These are phyloP conservation scores for Acanthamoeba lenticulata DNA, from an alignment of 208 protist genomes.

Conservation along the genomic window DNA sequence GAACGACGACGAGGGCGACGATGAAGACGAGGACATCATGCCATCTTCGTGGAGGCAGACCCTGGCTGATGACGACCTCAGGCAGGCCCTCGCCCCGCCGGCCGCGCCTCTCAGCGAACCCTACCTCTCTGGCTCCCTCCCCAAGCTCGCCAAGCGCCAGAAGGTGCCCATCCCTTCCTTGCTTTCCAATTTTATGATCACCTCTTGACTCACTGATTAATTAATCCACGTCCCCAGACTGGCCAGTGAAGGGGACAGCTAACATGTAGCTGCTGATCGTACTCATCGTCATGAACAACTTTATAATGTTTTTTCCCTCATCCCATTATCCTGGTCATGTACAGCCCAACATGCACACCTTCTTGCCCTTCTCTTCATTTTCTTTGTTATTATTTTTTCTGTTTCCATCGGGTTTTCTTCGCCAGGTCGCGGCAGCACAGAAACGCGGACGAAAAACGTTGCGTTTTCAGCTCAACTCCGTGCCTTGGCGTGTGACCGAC, in stretches of 20 bases:
- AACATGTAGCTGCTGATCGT: no score
- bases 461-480: neutral
- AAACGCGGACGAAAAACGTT: neutral
- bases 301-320: no score
- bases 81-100: neutral
- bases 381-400: neutral
- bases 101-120: neutral
- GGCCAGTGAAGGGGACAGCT: neutral
- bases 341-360: neutral
- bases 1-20: neutral
- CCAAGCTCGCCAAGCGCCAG: slow-evolving; percentile 6
- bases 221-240: neutral
- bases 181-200: neutral
- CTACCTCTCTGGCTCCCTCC: slow-evolving; percentile 38
- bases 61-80: neutral
- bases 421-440: no score
- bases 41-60: slow-evolving; percentile 19
- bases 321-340: no score
- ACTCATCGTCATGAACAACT: no score
- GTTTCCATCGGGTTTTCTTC: neutral
- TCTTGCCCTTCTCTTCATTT: neutral
- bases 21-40: neutral
- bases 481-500: neutral
- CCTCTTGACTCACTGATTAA: neutral
- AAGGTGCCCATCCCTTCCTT: neutral